Conservation (phyloP, 768 basidiomycete species). For the Leccinum boreale region DNA sequence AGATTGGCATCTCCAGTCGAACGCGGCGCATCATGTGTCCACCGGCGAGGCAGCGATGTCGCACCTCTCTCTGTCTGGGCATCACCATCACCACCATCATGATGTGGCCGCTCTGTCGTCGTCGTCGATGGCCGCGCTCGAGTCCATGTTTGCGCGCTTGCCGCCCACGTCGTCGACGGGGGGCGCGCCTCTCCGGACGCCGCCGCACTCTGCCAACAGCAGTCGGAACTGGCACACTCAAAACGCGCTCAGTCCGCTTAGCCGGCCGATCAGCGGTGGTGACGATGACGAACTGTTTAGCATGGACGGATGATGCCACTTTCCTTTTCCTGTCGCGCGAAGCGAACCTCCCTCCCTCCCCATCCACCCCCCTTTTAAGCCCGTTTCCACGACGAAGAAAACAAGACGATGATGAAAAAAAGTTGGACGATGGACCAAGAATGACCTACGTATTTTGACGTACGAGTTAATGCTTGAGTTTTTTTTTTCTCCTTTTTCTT, state of each 20-base stretch:
- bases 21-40: conserved; percentile 16
- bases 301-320: conserved; percentile 50
- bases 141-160: conserved; percentile 56
- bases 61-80: conserved; percentile 23
- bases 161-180: conserved; percentile 1
- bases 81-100: conserved; percentile 26
- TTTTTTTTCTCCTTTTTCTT: neutral
- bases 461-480: conserved; percentile 21
- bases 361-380: too few relatives aligned
- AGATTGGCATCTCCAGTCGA: conserved; percentile 30
- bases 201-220: conserved; percentile 20
- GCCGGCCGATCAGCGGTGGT: conserved; percentile 45
- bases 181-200: conserved; percentile 25
- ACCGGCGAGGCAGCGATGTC: conserved; percentile 16
- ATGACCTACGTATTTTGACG: conserved; percentile 23
- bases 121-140: conserved; percentile 35
- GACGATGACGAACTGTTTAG: conserved; percentile 69
- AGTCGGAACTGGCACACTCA: conserved; percentile 36
- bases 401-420: neutral
- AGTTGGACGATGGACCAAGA: conserved; percentile 13
- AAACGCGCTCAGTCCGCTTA: conserved; percentile 54
- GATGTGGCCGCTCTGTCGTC: conserved; percentile 9
- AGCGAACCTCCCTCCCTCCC: too few relatives aligned
- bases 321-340: neutral
- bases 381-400: too few relatives aligned